Percentiles rank a stretch among this genome's conserved stretches.
Evolutionary conservation across 306 rosid species (phyloP).

Genomic region (Ziziphus jujuba): DNA sequence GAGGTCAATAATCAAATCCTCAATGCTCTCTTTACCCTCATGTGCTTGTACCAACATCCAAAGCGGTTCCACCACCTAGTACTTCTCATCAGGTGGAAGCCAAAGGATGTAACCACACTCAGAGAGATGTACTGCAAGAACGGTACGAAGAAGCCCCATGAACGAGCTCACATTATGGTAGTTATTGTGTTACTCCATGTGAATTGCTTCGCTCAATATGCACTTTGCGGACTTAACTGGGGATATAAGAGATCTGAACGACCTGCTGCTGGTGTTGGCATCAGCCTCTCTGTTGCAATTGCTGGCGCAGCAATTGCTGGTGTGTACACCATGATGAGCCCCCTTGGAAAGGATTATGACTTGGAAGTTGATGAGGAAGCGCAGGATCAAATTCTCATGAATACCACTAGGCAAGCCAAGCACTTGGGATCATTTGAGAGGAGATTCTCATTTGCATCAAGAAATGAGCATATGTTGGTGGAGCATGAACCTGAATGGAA

Average conservation of each 20-base stretch:
- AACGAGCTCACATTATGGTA: slow-evolving; percentile 49
- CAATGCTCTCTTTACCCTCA: slow-evolving; percentile 68
- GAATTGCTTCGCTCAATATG: slow-evolving; percentile 63
- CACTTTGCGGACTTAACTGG: slow-evolving; percentile 60
- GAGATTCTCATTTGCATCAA: slow-evolving; percentile 30
- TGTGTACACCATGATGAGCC: slow-evolving; percentile 44
- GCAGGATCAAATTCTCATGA: slow-evolving; percentile 21
- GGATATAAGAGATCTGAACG: slow-evolving; percentile 43
- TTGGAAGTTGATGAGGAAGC: slow-evolving; percentile 35
- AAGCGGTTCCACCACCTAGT: slow-evolving; percentile 50
- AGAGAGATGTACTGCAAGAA: slow-evolving; percentile 47
- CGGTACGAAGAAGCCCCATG: slow-evolving; percentile 51
- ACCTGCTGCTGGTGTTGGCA: slow-evolving; percentile 43
- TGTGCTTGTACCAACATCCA: slow-evolving; percentile 60
- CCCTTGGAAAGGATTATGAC: slow-evolving; percentile 54
- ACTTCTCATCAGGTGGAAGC: slow-evolving; percentile 56
- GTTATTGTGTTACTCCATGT: slow-evolving; percentile 54
- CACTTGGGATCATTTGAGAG: slow-evolving; percentile 18
- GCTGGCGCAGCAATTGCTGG: slow-evolving; percentile 47
- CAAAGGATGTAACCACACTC: slow-evolving; percentile 38
- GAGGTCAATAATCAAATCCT: slow-evolving; percentile 65
- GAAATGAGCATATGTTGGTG: slow-evolving; percentile 32
- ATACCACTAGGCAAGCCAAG: not conserved
- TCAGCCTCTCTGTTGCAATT: slow-evolving; percentile 52
- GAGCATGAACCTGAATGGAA: slow-evolving; percentile 52